These are phyloP conservation scores for Leonotis leonurus DNA, from an alignment of 257 asterid species.

Conservation along the genomic window DNA sequence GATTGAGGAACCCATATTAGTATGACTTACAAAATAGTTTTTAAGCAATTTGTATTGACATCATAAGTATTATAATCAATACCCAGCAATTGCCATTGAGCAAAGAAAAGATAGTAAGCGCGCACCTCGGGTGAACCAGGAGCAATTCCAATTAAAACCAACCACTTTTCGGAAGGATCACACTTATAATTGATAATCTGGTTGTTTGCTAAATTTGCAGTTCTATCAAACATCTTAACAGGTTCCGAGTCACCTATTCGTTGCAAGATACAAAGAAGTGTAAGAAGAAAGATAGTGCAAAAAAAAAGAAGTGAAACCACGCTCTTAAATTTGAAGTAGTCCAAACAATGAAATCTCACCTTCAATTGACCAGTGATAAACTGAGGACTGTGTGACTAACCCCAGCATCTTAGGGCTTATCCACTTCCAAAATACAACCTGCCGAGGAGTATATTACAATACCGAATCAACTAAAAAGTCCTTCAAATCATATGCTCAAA, in stretches of 20 bases:
- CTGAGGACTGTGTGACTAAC: conserved; percentile 84
- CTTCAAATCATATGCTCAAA: conserved; percentile 1
- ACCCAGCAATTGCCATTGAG: conserved; percentile 1
- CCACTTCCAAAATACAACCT: conserved; percentile 99
- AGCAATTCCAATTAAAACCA: conserved; percentile 96
- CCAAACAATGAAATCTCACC: conserved; percentile 34
- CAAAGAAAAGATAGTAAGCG: conserved; percentile 5
- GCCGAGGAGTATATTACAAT: conserved; percentile 13
- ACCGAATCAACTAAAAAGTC: not conserved
- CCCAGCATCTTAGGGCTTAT: conserved; percentile 89
- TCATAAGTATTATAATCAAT: not conserved
- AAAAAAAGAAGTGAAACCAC: not conserved
- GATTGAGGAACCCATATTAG: not conserved
- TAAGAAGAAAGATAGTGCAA: conserved; percentile 9
- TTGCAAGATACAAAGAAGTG: conserved; percentile 4
- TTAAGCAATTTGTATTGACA: not conserved
- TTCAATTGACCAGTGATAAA: conserved; percentile 93
- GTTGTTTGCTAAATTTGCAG: conserved; percentile 84
- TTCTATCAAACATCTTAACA: conserved; percentile 87
- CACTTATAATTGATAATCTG: conserved; percentile 92
- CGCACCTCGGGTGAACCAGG: conserved; percentile 96
- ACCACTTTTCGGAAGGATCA: conserved; percentile 97
- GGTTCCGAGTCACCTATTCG: conserved; percentile 90
- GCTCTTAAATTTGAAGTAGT: not conserved
- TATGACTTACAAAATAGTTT: not conserved